Conservation (phyloP, 495 filamentous ascomycete species). For the Xylaria intraflava region DNA sequence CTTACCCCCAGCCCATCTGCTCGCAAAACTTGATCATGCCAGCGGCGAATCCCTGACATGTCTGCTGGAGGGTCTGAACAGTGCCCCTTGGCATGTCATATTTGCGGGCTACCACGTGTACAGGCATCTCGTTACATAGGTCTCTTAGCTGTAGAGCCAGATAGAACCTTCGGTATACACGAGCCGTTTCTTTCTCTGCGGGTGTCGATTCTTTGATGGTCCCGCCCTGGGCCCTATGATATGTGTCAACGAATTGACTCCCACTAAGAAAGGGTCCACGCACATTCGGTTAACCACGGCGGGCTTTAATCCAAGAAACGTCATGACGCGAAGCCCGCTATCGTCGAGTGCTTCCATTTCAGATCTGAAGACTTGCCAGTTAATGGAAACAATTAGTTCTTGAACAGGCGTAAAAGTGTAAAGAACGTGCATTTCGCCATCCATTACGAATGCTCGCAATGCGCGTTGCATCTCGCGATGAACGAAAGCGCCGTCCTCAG, state of each 20-base stretch:
- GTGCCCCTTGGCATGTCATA: conserved; percentile 63
- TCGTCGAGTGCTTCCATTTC: conserved; percentile 66
- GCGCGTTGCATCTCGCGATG: conserved; percentile 62
- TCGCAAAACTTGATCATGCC: conserved; percentile 73
- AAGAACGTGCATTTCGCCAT: conserved; percentile 77
- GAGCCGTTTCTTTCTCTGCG: conserved; percentile 52
- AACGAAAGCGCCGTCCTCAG: conserved; percentile 72
- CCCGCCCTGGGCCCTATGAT: conserved; percentile 60
- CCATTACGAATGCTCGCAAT: conserved; percentile 70
- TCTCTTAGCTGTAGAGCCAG: conserved; percentile 74
- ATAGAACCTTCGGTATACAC: conserved; percentile 72
- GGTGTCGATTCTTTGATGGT: conserved; percentile 57
- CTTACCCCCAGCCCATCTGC: conserved; percentile 62
- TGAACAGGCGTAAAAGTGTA: conserved; percentile 74
- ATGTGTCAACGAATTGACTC: conserved; percentile 15
- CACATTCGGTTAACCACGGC: conserved; percentile 68
- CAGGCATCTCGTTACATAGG: conserved; percentile 70
- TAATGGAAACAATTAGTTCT: conserved; percentile 48
- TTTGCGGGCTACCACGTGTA: conserved; percentile 61
- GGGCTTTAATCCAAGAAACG: conserved; percentile 63
- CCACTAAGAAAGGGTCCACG: not conserved
- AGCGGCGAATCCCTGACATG: conserved; percentile 72
- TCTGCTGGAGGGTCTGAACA: conserved; percentile 67
- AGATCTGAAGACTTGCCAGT: conserved; percentile 68
- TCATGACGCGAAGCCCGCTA: conserved; percentile 60